These are phyloP conservation scores for Penicillium odoratum DNA, from an alignment of 495 filamentous ascomycete genomes.

Conservation along the genomic window DNA sequence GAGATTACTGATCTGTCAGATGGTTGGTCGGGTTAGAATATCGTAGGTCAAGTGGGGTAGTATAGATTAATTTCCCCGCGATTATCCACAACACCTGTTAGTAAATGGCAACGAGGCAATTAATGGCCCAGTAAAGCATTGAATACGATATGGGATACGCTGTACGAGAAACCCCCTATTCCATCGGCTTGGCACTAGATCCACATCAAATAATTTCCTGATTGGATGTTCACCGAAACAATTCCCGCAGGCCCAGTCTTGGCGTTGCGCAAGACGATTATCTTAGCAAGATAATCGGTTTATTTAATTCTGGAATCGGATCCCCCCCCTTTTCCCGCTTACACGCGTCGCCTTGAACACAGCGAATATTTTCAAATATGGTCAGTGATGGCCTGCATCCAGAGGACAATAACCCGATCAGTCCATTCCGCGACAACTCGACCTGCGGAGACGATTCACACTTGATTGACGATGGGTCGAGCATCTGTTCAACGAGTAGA, in stretches of 20 bases:
- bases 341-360: neutral
- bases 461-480: slow-evolving; percentile 4
- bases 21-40: too few relatives aligned
- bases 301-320: neutral
- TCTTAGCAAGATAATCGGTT: neutral
- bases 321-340: neutral
- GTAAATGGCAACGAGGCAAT: neutral
- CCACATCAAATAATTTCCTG: neutral
- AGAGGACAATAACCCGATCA: neutral
- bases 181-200: neutral
- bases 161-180: neutral
- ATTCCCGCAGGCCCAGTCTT: slow-evolving; percentile 1
- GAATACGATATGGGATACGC: neutral
- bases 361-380: slow-evolving; percentile 4
- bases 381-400: slow-evolving; percentile 2
- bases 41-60: too few relatives aligned
- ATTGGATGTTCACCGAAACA: slow-evolving; percentile 1
- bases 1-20: too few relatives aligned
- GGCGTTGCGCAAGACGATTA: neutral
- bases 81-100: too few relatives aligned
- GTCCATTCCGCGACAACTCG: slow-evolving; percentile 1
- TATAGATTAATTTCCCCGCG: too few relatives aligned
- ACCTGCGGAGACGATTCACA: slow-evolving; percentile 1
- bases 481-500: neutral
- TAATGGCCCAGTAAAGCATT: neutral